These are phyloP conservation scores for Polyrhizophydium stewartii DNA, from an alignment of 371 early-diverging fungal species.

Conservation along the genomic window DNA sequence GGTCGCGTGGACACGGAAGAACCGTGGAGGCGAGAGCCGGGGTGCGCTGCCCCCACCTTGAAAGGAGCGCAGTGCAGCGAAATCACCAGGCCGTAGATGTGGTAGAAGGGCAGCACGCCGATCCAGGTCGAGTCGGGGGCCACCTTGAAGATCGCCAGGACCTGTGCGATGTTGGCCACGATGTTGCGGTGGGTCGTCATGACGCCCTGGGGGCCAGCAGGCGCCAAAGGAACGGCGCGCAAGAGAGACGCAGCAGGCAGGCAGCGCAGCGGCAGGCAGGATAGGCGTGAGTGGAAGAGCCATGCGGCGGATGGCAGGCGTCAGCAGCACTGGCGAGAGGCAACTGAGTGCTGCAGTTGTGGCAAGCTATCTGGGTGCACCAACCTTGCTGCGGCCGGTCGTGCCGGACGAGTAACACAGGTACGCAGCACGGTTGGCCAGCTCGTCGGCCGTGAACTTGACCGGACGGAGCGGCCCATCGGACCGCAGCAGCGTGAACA, in stretches of 20 bases:
- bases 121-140: slow-evolving; percentile 16
- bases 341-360: neutral
- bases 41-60: neutral
- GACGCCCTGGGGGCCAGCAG: slow-evolving; percentile 65
- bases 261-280: too few relatives aligned
- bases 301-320: too few relatives aligned
- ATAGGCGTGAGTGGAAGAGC: too few relatives aligned
- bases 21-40: neutral
- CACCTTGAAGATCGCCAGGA: neutral
- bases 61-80: neutral
- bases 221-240: too few relatives aligned
- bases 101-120: slow-evolving; percentile 77
- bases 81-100: slow-evolving; percentile 53
- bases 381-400: slow-evolving; percentile 70
- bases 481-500: neutral
- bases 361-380: neutral
- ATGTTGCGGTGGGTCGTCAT: slow-evolving; percentile 78
- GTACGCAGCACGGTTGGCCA: slow-evolving; percentile 56
- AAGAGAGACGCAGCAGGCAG: too few relatives aligned
- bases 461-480: slow-evolving; percentile 21
- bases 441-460: slow-evolving; percentile 29
- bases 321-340: slow-evolving; percentile 10
- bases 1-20: too few relatives aligned
- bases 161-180: slow-evolving; percentile 54
- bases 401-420: slow-evolving; percentile 89